A percentile compares a stretch with the other conserved stretches of the same genome.
Evolutionary conservation across 768 basidiomycete genomes (phyloP).

Genomic region (Termitomyces titanicus): DNA sequence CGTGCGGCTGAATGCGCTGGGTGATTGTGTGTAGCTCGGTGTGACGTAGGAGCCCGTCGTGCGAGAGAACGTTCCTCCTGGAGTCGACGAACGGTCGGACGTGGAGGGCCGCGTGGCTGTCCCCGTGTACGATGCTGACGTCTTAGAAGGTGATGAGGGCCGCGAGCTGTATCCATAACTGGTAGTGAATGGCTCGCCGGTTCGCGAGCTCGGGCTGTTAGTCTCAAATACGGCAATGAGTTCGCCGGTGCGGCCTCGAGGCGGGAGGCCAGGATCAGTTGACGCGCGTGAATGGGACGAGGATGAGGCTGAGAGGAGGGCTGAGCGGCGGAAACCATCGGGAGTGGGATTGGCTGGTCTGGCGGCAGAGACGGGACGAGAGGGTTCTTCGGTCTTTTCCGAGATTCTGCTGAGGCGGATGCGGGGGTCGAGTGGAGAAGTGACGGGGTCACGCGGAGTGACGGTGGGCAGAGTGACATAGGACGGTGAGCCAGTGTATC

Average conservation of each 20-base stretch:
- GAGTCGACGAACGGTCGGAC: constrained; percentile 28
- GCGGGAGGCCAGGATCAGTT: constrained; percentile 53
- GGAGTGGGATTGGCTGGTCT: constrained; percentile 38
- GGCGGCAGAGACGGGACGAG: constrained; percentile 49
- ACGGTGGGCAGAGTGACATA: constrained; percentile 41
- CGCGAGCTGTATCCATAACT: constrained; percentile 37
- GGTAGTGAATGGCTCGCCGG: constrained; percentile 35
- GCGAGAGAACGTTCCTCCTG: constrained; percentile 20
- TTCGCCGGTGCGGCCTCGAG: constrained; percentile 60
- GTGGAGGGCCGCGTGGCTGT: constrained; percentile 28
- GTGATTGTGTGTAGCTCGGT: constrained; percentile 34
- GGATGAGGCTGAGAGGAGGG: constrained; percentile 32
- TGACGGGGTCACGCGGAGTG: constrained; percentile 29
- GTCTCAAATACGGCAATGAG: constrained; percentile 73
- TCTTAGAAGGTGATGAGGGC: constrained; percentile 46
- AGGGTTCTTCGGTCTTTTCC: constrained; percentile 71
- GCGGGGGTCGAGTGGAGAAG: constrained; percentile 32
- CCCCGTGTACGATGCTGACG: constrained; percentile 34
- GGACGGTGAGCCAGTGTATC: constrained; percentile 45
- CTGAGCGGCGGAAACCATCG: constrained; percentile 46
- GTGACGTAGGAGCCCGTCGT: constrained; percentile 29
- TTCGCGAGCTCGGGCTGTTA: constrained; percentile 38
- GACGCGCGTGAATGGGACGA: constrained; percentile 50
- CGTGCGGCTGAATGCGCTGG: constrained; percentile 29
- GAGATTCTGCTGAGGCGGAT: constrained; percentile 71